Base-by-base conservation (phyloP, 805 yeast genomes). In the Henningerozyma blattae region DNA sequence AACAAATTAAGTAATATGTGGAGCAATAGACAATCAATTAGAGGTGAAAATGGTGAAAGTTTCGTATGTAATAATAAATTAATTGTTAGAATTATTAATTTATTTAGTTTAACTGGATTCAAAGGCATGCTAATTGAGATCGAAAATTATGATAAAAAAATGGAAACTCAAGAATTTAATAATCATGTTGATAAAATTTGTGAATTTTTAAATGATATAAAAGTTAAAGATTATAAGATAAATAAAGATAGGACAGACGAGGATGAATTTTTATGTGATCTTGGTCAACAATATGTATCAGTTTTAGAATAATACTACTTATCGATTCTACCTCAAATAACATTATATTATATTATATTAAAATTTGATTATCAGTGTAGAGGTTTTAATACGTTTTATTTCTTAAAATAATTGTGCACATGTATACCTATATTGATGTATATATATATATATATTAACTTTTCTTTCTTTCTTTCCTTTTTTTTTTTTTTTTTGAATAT, bases 41-140 rank as follows among this genome's bases (percentile, higher is more conserved):
- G 45, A 33, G 60, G 60, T 15, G 58, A 54, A 27, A 51, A 48
- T 5, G 60, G 60, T 7, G 56, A 52, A 31, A 45, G 55, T 2
- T 48, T 51, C 24, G 36, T 35, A 27, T 46, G 53, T 2, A 42
- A 44, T 8, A 46, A 44, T 18, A 28, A 22, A 22, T 18, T 48
- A 4, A 28, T 41, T 12, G 44, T 55, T 1, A 35, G 56, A 32
- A 50, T 49, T 8, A 44, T 50, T 14, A 55, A 55, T 33, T 39
- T 54, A 10, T 55, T 55, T 32, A 47, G 56, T 4, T 45, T 49
- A 13, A 48, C 56, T 10, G 58, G 60, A 3, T 55, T 55, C 32
- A 52, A 51, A 26, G 60, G 60, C 2, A 41, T 55, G 8, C 26
- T 52, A 13, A 40, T 55, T 5, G 57, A 52, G 33, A 29, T 54